phyloP scores from a whole-genome alignment of 1,139 yeast species.

The Entelexis sorbosivorans region DNA sequence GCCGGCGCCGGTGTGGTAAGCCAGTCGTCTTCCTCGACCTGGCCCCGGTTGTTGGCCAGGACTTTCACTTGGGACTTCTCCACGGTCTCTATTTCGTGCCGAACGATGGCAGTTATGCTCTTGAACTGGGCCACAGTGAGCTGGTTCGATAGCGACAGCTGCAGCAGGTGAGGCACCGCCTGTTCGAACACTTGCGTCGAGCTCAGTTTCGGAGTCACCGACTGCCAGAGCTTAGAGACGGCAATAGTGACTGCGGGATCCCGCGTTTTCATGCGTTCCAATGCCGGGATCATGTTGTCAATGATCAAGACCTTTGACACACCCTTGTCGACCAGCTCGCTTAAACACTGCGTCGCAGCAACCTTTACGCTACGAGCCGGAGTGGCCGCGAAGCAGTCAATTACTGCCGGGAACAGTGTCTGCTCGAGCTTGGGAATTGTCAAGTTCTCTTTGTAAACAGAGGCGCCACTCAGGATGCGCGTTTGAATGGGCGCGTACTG shows the following conservation, averaged over 20 bases:
- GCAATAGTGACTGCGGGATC: slow-evolving; percentile 56
- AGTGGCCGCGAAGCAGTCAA: slow-evolving; percentile 68
- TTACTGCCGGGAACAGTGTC: slow-evolving; percentile 58
- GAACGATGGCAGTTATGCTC: slow-evolving; percentile 32
- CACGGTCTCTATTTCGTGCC: slow-evolving; percentile 32
- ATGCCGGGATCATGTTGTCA: slow-evolving; percentile 68
- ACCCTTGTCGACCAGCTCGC: slow-evolving; percentile 47
- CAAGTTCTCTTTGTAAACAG: slow-evolving; percentile 39
- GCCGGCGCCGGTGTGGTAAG: slow-evolving; percentile 2
- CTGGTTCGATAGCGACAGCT: slow-evolving; percentile 39
- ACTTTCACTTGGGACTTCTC: slow-evolving; percentile 27
- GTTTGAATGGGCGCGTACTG: slow-evolving; percentile 43
- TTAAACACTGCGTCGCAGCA: slow-evolving; percentile 56
- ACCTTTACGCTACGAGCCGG: slow-evolving; percentile 69
- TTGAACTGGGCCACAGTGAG: slow-evolving; percentile 36
- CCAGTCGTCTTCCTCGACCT: slow-evolving; percentile 17
- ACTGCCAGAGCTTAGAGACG: slow-evolving; percentile 44
- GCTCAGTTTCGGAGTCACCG: slow-evolving; percentile 32
- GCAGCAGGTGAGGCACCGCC: slow-evolving; percentile 42
- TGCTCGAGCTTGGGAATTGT: slow-evolving; percentile 69
- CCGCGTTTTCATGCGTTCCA: slow-evolving; percentile 64
- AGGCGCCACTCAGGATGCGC: slow-evolving; percentile 40
- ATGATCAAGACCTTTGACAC: slow-evolving; percentile 62
- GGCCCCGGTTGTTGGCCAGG: slow-evolving; percentile 14
- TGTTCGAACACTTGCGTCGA: slow-evolving; percentile 38